Conservation (phyloP, 2,329 filamentous ascomycete genomes). For the Hypoxylon sp. region DNA sequence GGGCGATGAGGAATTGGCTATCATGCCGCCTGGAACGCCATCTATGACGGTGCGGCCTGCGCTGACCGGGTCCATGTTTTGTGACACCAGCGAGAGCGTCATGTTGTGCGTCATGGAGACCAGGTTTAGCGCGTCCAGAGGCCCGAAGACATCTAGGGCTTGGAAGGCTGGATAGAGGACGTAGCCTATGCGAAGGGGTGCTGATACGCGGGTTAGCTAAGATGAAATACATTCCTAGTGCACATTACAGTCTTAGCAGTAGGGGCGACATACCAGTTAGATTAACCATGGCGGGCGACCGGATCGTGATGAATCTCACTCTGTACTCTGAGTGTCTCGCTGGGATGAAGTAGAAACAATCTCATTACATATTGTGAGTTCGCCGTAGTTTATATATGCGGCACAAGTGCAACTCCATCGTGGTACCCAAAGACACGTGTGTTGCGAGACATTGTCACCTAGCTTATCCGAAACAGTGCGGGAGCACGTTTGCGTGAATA, state of each 20-base stretch:
- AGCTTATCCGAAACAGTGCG: slow-evolving; percentile 5
- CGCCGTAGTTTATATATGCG: slow-evolving; percentile 7
- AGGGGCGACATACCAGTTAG: slow-evolving; percentile 29
- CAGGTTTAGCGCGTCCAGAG: slow-evolving; percentile 50
- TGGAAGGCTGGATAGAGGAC: slow-evolving; percentile 51
- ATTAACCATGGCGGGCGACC: slow-evolving; percentile 37
- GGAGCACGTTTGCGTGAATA: slow-evolving; percentile 31
- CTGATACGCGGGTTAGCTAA: slow-evolving; percentile 23
- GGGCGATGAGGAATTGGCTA: slow-evolving; percentile 33
- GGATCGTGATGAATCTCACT: not conserved
- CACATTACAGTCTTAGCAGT: not conserved
- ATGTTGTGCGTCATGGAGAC: slow-evolving; percentile 46
- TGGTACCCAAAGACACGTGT: not conserved
- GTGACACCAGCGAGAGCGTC: slow-evolving; percentile 49
- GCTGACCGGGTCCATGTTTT: slow-evolving; percentile 45
- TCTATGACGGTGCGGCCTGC: slow-evolving; percentile 44
- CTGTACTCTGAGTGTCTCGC: not conserved
- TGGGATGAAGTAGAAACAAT: not conserved
- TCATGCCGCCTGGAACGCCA: slow-evolving; percentile 26
- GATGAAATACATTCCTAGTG: not conserved
- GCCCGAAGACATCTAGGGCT: slow-evolving; percentile 53
- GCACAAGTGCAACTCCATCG: slow-evolving; percentile 11
- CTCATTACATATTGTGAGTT: not conserved
- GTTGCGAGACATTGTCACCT: slow-evolving; percentile 5
- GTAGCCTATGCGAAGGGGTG: slow-evolving; percentile 48